Percentiles rank a stretch among this genome's conserved stretches.
Evolutionary conservation across 352 stramenopile genomes (phyloP).

Genomic region (Phytophthora litchii): DNA sequence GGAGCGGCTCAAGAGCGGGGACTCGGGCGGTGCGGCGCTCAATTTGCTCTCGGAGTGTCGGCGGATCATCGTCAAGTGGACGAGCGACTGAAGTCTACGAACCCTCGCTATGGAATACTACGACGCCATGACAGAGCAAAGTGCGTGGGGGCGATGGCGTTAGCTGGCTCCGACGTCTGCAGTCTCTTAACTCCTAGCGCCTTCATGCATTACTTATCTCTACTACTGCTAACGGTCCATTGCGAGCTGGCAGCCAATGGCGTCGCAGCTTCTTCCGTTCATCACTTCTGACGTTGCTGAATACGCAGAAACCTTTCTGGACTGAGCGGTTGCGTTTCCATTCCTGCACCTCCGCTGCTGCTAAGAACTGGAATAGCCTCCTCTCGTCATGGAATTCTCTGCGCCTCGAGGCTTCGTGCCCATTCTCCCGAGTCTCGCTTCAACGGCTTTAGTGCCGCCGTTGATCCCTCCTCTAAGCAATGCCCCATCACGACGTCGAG

Average conservation of each 20-base stretch:
- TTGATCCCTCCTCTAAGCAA: not conserved
- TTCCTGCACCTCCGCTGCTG: too few relatives aligned
- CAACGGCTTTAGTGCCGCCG: not conserved
- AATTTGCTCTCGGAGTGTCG: conserved; percentile 4
- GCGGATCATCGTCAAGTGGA: conserved; percentile 12
- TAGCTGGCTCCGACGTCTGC: too few relatives aligned
- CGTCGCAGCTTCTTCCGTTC: too few relatives aligned
- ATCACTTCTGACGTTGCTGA: too few relatives aligned
- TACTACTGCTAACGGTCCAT: too few relatives aligned
- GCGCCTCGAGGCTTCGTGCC: conserved; percentile 13
- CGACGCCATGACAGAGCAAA: too few relatives aligned
- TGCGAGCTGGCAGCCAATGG: too few relatives aligned
- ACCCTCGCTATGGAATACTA: too few relatives aligned
- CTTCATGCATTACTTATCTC: too few relatives aligned
- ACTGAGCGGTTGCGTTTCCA: not conserved
- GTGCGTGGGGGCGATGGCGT: too few relatives aligned
- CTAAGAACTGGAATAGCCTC: too few relatives aligned
- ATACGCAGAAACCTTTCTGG: not conserved
- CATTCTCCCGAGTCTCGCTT: conserved; percentile 12
- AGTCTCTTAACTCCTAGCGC: too few relatives aligned
- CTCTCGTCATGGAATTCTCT: conserved; percentile 6
- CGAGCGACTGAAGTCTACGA: not conserved
- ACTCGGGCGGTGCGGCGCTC: not conserved
- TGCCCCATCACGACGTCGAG: not conserved
- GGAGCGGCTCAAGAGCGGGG: conserved; percentile 7